Conservation (phyloP, 495 filamentous ascomycete species). For the Venustampulla echinocandica region DNA sequence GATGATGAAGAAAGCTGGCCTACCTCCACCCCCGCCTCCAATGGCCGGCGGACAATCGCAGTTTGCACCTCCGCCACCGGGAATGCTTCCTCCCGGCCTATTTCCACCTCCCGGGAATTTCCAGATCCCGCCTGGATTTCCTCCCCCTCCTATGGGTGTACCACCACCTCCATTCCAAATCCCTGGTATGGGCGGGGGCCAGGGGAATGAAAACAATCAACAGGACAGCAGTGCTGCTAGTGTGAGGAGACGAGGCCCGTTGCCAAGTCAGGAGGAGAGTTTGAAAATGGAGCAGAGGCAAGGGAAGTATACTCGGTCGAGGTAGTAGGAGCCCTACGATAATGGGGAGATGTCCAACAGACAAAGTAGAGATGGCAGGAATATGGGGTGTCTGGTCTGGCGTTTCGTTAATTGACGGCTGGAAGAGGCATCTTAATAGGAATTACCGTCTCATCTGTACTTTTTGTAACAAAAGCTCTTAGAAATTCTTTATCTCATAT, state of each 20-base stretch:
- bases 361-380: too few relatives aligned
- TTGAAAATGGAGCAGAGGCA: slow-evolving; percentile 63
- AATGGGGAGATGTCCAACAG: neutral
- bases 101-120: slow-evolving; percentile 31
- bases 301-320: slow-evolving; percentile 50
- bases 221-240: slow-evolving; percentile 13
- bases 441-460: too few relatives aligned
- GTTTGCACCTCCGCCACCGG: slow-evolving; percentile 32
- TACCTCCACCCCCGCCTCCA: slow-evolving; percentile 35
- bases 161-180: slow-evolving; percentile 7
- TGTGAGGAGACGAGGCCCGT: slow-evolving; percentile 49
- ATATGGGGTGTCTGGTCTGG: too few relatives aligned
- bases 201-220: slow-evolving; percentile 6
- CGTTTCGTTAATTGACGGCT: too few relatives aligned
- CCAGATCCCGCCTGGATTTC: slow-evolving; percentile 10
- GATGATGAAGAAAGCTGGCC: slow-evolving; percentile 49
- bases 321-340: slow-evolving; percentile 33
- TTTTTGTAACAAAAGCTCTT: too few relatives aligned
- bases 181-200: slow-evolving; percentile 7
- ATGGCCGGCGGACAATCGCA: slow-evolving; percentile 12
- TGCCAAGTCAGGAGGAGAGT: slow-evolving; percentile 79
- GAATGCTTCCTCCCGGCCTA: slow-evolving; percentile 41
- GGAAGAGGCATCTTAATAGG: too few relatives aligned
- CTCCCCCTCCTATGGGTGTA: slow-evolving; percentile 12
- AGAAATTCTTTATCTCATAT: too few relatives aligned